Percentiles rank a stretch among this genome's conserved stretches.
Evolutionary conservation across 2,329 filamentous ascomycete genomes (phyloP).

Genomic region (Pseudogymnoascus sp.): DNA sequence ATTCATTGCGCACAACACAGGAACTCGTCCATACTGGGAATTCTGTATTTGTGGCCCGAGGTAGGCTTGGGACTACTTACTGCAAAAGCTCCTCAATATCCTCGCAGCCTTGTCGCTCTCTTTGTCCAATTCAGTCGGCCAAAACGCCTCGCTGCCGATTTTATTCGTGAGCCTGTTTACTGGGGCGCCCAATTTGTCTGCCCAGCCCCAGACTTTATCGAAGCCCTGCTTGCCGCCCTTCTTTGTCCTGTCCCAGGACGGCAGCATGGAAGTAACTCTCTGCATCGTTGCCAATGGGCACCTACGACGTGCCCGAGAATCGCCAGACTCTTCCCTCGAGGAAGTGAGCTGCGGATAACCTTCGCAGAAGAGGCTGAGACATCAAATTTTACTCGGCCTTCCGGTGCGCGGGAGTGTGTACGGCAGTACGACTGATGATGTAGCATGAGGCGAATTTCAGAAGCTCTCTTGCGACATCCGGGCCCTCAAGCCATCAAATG

Average conservation of each 20-base stretch:
- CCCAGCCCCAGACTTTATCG: constrained; percentile 62
- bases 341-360: neutral
- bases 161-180: constrained; percentile 78
- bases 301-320: neutral
- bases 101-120: constrained; percentile 88
- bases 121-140: constrained; percentile 76
- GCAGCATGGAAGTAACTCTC: constrained; percentile 27
- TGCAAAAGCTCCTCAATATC: constrained; percentile 85
- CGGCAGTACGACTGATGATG: neutral
- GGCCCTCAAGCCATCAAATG: neutral
- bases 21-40: neutral
- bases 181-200: constrained; percentile 62
- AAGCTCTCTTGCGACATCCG: constrained; percentile 3
- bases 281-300: constrained; percentile 21
- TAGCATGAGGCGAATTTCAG: neutral
- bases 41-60: constrained; percentile 27
- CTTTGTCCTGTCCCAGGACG: constrained; percentile 48
- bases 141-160: constrained; percentile 74
- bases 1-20: neutral
- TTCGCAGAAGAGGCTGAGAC: constrained; percentile 1
- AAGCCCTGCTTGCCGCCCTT: constrained; percentile 57
- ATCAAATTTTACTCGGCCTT: constrained; percentile 2
- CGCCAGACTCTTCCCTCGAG: neutral
- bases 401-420: neutral
- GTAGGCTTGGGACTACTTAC: constrained; percentile 40